A percentile compares a stretch with the other conserved stretches of the same genome.
Evolutionary conservation across 129 eudicot species (phyloP).

Genomic region (Erigeron canadensis): DNA sequence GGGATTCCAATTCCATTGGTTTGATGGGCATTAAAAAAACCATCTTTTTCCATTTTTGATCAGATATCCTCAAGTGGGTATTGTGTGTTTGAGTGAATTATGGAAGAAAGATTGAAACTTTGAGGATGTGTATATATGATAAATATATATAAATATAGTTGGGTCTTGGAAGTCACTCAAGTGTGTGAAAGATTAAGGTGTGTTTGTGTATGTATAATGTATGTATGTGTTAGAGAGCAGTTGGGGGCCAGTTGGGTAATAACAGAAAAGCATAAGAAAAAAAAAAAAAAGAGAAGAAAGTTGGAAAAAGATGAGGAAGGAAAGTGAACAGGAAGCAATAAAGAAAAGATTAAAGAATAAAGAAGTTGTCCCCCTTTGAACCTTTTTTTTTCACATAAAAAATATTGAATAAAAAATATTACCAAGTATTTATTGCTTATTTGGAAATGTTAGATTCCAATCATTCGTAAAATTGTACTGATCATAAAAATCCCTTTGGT

Average conservation of each 20-base stretch:
- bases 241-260: conserved; percentile 20
- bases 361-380: conserved; percentile 1
- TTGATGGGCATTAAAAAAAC: conserved; percentile 31
- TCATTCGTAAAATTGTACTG: too few species aligned
- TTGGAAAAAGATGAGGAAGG: conserved; percentile 32
- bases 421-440: too few species aligned
- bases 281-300: conserved; percentile 26
- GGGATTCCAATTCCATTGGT: conserved; percentile 29
- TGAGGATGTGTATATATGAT: too few species aligned
- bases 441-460: too few species aligned
- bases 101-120: conserved; percentile 21
- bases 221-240: conserved; percentile 32
- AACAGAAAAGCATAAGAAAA: conserved; percentile 36
- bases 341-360: conserved; percentile 7
- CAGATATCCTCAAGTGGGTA: conserved; percentile 28
- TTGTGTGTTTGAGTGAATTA: conserved; percentile 25
- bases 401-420: too few species aligned
- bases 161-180: conserved; percentile 54
- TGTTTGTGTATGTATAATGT: conserved; percentile 17
- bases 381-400: not conserved
- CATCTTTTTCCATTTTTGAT: conserved; percentile 47
- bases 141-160: conserved; percentile 20
- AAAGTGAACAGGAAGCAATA: conserved; percentile 39
- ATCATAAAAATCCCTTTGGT: too few species aligned
- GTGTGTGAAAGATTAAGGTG: conserved; percentile 29